These are phyloP conservation scores for Picea glauca DNA, from an alignment of 75 land plant species.

Conservation along the genomic window DNA sequence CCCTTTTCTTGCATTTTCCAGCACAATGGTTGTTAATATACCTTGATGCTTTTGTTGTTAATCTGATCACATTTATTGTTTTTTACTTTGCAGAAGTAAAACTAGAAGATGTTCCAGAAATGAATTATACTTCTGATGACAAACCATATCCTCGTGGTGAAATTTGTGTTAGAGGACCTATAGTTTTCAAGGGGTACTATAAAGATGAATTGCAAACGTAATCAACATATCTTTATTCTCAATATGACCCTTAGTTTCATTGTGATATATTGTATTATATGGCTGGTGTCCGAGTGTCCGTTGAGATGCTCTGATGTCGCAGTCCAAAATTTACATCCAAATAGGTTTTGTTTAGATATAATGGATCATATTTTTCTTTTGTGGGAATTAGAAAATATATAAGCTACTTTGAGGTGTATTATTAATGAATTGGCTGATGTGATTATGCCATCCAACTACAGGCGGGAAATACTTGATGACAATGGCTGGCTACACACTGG, in stretches of 20 bases:
- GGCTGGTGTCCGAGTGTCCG: too few species aligned
- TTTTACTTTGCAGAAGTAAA: slow-evolving; percentile 65
- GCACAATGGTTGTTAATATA: not conserved
- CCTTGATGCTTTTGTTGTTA: not conserved
- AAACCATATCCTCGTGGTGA: slow-evolving; percentile 92
- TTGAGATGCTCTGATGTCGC: too few species aligned
- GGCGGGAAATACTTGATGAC: slow-evolving; percentile 84
- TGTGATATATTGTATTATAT: not conserved
- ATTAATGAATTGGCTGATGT: not conserved
- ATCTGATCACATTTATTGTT: not conserved
- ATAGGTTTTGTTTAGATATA: not conserved
- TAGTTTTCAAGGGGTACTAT: slow-evolving; percentile 84
- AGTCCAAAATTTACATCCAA: too few species aligned
- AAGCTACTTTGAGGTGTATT: not conserved
- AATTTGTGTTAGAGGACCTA: slow-evolving; percentile 95
- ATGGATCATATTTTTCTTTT: not conserved
- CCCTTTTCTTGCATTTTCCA: not conserved
- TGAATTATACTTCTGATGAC: slow-evolving; percentile 91
- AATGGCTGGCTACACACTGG: slow-evolving; percentile 99
- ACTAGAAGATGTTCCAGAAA: slow-evolving; percentile 95
- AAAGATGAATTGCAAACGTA: slow-evolving; percentile 88
- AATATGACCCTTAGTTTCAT: not conserved
- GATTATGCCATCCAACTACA: slow-evolving; percentile 19
- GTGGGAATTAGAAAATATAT: not conserved
- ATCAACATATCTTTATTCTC: slow-evolving; percentile 9